A percentile compares a stretch with the other conserved stretches of the same genome.
These are phyloP conservation scores for Secale cereale DNA, from an alignment of 176 grass and related monocot species.

Conservation along the genomic window DNA sequence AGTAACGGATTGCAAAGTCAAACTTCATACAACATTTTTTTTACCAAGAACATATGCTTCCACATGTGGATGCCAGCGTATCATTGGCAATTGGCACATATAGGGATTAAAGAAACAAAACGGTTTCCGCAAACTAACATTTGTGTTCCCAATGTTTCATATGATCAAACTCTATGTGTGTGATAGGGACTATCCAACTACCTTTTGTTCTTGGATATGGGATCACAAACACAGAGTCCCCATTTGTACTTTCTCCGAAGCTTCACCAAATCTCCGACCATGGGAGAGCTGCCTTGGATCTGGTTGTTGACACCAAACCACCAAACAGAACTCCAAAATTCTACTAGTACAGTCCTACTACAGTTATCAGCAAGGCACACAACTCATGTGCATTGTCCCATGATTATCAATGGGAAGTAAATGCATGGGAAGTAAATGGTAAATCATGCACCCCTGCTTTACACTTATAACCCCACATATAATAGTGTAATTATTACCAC, in stretches of 20 bases:
- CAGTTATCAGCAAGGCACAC: too few relatives aligned
- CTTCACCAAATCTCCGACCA: slow-evolving; percentile 34
- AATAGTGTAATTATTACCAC: slow-evolving; percentile 13
- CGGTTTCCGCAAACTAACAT: background rate
- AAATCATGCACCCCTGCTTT: slow-evolving; percentile 15
- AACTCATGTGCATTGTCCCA: background rate
- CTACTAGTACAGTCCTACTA: too few relatives aligned
- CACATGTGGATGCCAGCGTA: slow-evolving; percentile 24
- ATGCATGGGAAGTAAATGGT: background rate
- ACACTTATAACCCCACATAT: slow-evolving; percentile 12
- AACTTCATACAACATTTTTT: background rate
- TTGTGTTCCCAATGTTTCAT: background rate
- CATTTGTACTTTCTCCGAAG: slow-evolving; percentile 37
- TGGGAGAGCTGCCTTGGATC: slow-evolving; percentile 4
- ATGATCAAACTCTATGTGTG: slow-evolving; percentile 18
- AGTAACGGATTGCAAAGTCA: slow-evolving; percentile 11
- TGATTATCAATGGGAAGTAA: background rate
- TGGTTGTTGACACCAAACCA: slow-evolving; percentile 50
- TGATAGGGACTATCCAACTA: slow-evolving; percentile 10
- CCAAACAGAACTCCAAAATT: slow-evolving; percentile 26
- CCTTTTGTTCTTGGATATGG: background rate
- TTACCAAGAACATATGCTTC: slow-evolving; percentile 30
- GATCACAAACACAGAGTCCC: slow-evolving; percentile 16
- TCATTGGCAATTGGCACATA: background rate
- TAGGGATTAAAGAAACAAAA: background rate